Evolutionary conservation across 2,329 filamentous ascomycete species (phyloP).

Genomic region (Plectosphaerella plurivora): DNA sequence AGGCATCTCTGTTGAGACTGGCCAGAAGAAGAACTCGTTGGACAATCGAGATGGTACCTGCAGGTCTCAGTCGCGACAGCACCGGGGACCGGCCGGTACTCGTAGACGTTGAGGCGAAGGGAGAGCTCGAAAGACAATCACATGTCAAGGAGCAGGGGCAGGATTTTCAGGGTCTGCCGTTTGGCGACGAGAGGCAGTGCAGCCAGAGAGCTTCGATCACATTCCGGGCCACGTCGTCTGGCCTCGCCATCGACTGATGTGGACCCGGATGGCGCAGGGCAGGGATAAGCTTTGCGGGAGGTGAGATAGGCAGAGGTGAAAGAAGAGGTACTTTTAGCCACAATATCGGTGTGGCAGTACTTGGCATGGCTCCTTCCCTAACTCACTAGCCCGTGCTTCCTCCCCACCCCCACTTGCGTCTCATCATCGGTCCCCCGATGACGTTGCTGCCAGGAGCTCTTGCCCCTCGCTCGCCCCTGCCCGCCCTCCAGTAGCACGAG

Average conservation of each 20-base stretch:
- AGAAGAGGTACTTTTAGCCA: too few species aligned
- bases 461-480: not conserved
- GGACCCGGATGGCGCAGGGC: not conserved
- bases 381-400: not conserved
- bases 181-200: not conserved
- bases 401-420: not conserved
- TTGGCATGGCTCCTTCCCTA: not conserved
- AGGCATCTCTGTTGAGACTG: too few species aligned
- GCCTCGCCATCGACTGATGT: not conserved
- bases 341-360: not conserved
- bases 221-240: not conserved
- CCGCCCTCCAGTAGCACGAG: too few species aligned
- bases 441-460: not conserved
- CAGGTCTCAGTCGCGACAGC: too few species aligned
- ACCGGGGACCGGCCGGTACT: too few species aligned
- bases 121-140: not conserved
- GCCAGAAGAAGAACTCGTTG: too few species aligned
- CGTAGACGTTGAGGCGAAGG: too few species aligned
- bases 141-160: not conserved
- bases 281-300: slow-evolving; percentile 1
- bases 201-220: not conserved
- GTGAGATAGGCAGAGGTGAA: not conserved
- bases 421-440: slow-evolving; percentile 2
- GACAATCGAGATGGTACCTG: too few species aligned
- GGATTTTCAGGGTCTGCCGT: not conserved